A percentile compares a stretch with the other conserved stretches of the same genome.
phyloP scores from a whole-genome alignment of 2,329 filamentous ascomycete species.

The Huntiella savannae region DNA sequence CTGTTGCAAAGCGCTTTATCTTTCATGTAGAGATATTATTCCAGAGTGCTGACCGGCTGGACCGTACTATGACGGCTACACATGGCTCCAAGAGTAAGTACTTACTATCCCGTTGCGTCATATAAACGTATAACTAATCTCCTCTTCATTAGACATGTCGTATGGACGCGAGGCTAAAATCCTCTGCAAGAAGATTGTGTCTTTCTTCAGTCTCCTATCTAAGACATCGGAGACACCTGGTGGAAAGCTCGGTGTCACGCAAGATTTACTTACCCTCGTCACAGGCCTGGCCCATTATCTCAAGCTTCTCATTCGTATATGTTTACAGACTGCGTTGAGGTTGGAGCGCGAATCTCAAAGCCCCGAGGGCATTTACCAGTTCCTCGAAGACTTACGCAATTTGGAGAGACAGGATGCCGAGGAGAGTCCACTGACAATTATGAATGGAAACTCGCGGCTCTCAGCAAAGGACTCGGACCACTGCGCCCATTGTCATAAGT shows the following conservation, averaged over 20 bases:
- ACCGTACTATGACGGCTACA: conserved; percentile 40
- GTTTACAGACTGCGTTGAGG: conserved; percentile 78
- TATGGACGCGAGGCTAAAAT: conserved; percentile 95
- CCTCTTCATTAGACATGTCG: conserved; percentile 43
- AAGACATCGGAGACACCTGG: conserved; percentile 87
- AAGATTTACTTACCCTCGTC: conserved; percentile 92
- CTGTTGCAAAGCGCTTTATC: conserved; percentile 92
- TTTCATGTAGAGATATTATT: conserved; percentile 90
- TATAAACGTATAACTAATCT: background rate
- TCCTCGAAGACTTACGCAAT: conserved; percentile 66
- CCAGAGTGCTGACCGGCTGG: conserved; percentile 67
- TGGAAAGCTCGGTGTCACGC: conserved; percentile 82
- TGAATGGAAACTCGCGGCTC: conserved; percentile 43
- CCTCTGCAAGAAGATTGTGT: conserved; percentile 98
- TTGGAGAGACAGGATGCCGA: conserved; percentile 45
- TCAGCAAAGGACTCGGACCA: conserved; percentile 67
- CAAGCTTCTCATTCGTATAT: conserved; percentile 92
- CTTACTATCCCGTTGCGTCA: background rate
- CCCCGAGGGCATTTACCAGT: conserved; percentile 57
- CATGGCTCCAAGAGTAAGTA: conserved; percentile 41
- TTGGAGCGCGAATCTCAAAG: conserved; percentile 68
- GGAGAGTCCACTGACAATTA: conserved; percentile 49
- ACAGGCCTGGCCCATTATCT: conserved; percentile 93
- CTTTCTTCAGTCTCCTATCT: conserved; percentile 86
- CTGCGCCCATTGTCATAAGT: conserved; percentile 61